phyloP scores from a whole-genome alignment of 805 yeast species.

The Naumovozyma baii region DNA sequence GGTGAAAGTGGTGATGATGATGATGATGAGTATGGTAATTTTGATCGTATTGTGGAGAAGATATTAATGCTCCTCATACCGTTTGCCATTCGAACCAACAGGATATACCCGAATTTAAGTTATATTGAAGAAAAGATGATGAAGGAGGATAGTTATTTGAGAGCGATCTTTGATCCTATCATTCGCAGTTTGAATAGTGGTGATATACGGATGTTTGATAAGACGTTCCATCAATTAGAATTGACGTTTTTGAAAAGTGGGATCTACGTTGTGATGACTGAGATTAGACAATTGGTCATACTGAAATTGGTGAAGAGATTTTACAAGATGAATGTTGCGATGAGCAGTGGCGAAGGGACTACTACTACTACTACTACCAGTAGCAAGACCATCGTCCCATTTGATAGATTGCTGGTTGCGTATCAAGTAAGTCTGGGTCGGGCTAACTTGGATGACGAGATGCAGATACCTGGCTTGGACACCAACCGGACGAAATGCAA shows the following conservation, averaged over 20 bases:
- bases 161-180: constrained; percentile 37
- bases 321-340: constrained; percentile 1
- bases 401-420: not conserved
- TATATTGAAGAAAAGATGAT: constrained; percentile 28
- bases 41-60: constrained; percentile 15
- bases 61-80: constrained; percentile 60
- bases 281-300: constrained; percentile 41
- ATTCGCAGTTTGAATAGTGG: constrained; percentile 45
- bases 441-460: no score
- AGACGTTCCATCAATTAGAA: constrained; percentile 37
- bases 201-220: constrained; percentile 43
- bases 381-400: constrained; percentile 11
- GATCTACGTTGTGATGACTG: constrained; percentile 50
- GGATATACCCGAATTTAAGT: constrained; percentile 37
- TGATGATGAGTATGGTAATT: not conserved
- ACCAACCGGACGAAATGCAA: no score
- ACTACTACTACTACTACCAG: no score
- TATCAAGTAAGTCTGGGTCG: not conserved
- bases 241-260: constrained; percentile 44
- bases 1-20: no score
- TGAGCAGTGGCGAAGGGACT: constrained; percentile 1
- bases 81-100: constrained; percentile 41
- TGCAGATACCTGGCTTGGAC: no score
- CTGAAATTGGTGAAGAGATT: constrained; percentile 39
- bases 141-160: constrained; percentile 30